Evolutionary conservation across 331 rosid species (phyloP), one percentile per base, ranked within the genome.

Genomic region (Saraca asoca): DNA sequence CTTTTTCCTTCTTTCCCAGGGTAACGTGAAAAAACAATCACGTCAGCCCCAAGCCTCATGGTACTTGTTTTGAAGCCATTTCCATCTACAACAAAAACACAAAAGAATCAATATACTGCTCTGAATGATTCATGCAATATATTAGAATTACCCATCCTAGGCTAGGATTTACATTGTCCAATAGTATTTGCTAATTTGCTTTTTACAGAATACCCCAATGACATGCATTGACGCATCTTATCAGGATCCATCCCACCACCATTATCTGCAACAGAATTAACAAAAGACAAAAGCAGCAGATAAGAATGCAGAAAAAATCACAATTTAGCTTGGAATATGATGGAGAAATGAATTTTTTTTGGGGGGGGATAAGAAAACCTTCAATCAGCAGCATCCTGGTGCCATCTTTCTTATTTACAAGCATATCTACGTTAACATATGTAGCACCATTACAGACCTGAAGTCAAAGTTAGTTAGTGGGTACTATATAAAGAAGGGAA

Each of bases 231-330:
- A 48, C 99, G 96, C 88, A 94, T 88, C 82, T 90, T 94, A 63
- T 94, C 96, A 2, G 99, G 97, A 84, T 79, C 79, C 99, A 94
- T 94, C 71, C 99, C 99, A 73, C 99, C 99, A 19, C 99, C 99
- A 74, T 94, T 85, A 86, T 94, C 99, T 94, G 89, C 62, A 82
- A 75, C 16, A 43, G 51, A 82, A 64, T 35, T 20, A 61, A 64
- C 57, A 77, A 12, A 45, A 53, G 29, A n/a, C n/a, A n/a, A 62
- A 56, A 11, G 72, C 49, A 33, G 54, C 42, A 66, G 61, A 54
- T 18, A 35, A 17, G 18, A 9, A 68, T 43, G 56, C 12, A 18
- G 45, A 9, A 45, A n/a, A 55, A 5, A 13, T 5, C 61, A 33
- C 29, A 46, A 33, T 18, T 17, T 51, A 17, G n/a, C 5, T 9